phyloP scores from a whole-genome alignment of 352 stramenopile genomes.

The Globisporangium cylindrosporum region DNA sequence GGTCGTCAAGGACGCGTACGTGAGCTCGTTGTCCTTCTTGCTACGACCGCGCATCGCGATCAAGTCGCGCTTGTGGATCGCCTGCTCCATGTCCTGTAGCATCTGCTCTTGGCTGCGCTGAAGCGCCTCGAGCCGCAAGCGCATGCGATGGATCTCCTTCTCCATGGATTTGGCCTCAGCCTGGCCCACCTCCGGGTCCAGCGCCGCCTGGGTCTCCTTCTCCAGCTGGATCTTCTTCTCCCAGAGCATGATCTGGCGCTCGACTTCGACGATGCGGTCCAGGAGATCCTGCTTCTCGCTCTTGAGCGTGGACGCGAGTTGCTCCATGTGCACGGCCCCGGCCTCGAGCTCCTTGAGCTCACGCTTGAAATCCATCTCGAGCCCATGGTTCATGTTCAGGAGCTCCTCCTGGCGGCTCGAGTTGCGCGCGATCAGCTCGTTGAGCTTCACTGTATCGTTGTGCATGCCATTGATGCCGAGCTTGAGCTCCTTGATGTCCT shows the following conservation, averaged over 20 bases:
- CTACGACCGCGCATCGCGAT: conserved; percentile 88
- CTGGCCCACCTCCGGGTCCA: conserved; percentile 92
- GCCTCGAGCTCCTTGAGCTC: conserved; percentile 91
- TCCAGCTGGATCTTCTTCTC: conserved; percentile 97
- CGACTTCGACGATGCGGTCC: conserved; percentile 88
- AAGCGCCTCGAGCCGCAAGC: conserved; percentile 88
- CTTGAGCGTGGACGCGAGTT: conserved; percentile 68
- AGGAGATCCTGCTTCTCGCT: conserved; percentile 86
- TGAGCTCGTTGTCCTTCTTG: conserved; percentile 82
- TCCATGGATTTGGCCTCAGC: conserved; percentile 92
- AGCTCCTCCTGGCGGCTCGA: conserved; percentile 71
- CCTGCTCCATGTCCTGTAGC: conserved; percentile 93
- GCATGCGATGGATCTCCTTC: conserved; percentile 96
- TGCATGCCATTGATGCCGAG: conserved; percentile 80
- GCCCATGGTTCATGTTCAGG: conserved; percentile 82
- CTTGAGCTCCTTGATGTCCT: conserved; percentile 83
- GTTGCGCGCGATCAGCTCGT: conserved; percentile 92
- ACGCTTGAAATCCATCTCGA: conserved; percentile 90
- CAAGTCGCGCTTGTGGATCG: conserved; percentile 91
- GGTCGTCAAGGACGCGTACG: conserved; percentile 79
- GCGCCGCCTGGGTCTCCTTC: conserved; percentile 92
- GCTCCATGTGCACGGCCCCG: conserved; percentile 69
- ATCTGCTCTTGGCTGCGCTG: conserved; percentile 91
- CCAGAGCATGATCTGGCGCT: conserved; percentile 93
- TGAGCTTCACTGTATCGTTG: conserved; percentile 90